Evolutionary conservation across 2,329 filamentous ascomycete species (phyloP), one percentile per base, ranked within the genome.

Genomic region (Talaromyces sp.): DNA sequence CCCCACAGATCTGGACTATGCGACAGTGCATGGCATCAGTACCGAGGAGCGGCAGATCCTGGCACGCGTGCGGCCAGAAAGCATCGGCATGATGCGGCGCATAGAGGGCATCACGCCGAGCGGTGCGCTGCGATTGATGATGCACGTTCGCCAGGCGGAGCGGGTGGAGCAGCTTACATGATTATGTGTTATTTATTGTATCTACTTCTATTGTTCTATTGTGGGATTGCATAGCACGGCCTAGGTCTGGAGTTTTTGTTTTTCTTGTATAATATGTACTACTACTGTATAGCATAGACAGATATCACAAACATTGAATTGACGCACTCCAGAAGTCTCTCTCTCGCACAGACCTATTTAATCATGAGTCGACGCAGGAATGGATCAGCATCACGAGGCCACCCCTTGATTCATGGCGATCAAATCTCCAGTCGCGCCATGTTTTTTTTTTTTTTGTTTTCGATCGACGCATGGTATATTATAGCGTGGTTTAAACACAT

Each of bases 61-160:
- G 38, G 82, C 84, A 61, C 78, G 80, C 2, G 89, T 91, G 1
- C 80, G 85, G 56, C 94, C 94, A 0, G 91, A 95, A 75, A 95
- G 85, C 62, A 80, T 99, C 24, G 93, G 91, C 0, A 94, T 97
- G 81, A 93, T 93, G 32, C 82, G 91, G 54, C 80, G 94, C 14
- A 85, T 97, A 11, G 94, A 99, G 74, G 93, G 93, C 2, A 81
- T 83, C 21, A 81, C 79, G 12, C 79, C 79, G 14, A 70, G 72
- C 14, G 79, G 78, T 32, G 76, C 77, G 7, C 65, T 80, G 61
- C 68, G 75, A 35, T 65, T 81, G 59, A 66, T 81, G 51, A 72
- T 75, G 66, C 69, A 79, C 65, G 70, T 76, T n/a, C 71, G 73
- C n/a, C 71, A 66, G 62, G 63, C 24, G 31, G 52, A 51, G 9